Base-by-base conservation (phyloP, 139 green algal species). In the Deuterostichococcus epilithicus region DNA sequence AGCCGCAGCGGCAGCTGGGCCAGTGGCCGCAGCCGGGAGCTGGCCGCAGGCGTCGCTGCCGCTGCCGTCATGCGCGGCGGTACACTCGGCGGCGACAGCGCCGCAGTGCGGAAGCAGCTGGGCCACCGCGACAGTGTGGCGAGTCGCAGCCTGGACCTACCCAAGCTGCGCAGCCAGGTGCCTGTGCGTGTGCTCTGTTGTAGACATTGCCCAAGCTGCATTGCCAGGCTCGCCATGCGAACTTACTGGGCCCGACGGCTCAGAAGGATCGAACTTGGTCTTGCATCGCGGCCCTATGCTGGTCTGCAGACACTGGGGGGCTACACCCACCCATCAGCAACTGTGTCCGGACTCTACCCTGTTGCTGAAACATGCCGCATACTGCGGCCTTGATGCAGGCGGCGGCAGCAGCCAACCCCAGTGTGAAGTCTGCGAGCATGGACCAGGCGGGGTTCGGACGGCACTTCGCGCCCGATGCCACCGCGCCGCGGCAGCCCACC, bases 381-480 rank as follows among this genome's bases (percentile, higher is more conserved):
- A n/a, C n/a, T n/a, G n/a, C n/a, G n/a, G n/a, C n/a, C 32, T 80
- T 59, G 76, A 84, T 58, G 79, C 52, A 63, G 52, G 52, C 18
- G 18, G 28, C 52, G 13, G 18, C 52, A 3, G 52, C 8, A 13
- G 13, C 8, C 8, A 13, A 20, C 3, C 52, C 52, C 52, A 63
- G 52, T 20, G 52, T 63, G 10, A 63, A 63, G 52, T 63, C 52
- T 25, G 52, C 52, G 18, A 63, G 52, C 52, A 63, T 63, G 52
- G 52, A 63, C 52, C 18, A 63, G 18, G 26, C 52, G 13, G 52
- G 13, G 8, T 63, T 13, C 18, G 13, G 20, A 5, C 20, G 52
- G 10, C 8, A 28, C 18, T 3, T 63, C 3, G 52, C 52, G 52
- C 28, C 52, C 20, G 52, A 28, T 20, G 52, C 52, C 52, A 20